Conservation (phyloP, 768 basidiomycete genomes). For the Tylopilus vinaceipallidus region DNA sequence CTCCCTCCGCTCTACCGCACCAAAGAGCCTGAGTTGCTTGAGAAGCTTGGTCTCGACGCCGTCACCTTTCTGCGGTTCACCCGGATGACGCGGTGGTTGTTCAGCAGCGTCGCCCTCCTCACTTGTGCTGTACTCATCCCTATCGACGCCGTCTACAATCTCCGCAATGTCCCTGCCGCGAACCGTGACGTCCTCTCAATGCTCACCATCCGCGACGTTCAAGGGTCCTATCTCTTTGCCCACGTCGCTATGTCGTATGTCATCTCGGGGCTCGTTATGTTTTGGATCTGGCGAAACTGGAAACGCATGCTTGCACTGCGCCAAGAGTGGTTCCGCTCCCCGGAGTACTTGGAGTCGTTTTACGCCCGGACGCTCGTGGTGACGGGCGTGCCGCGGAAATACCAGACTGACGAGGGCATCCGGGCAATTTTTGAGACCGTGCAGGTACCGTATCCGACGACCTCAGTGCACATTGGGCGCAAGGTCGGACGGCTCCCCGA, state of each 20-base stretch:
- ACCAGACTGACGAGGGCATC: conserved; percentile 84
- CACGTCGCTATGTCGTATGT: conserved; percentile 84
- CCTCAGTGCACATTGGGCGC: conserved; percentile 85
- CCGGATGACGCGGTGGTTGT: conserved; percentile 77
- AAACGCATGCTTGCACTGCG: conserved; percentile 75
- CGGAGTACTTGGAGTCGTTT: conserved; percentile 86
- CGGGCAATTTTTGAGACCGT: conserved; percentile 68
- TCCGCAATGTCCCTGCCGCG: conserved; percentile 52
- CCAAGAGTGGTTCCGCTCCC: conserved; percentile 83
- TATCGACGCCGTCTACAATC: conserved; percentile 82
- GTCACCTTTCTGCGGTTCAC: conserved; percentile 91
- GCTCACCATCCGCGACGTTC: conserved; percentile 84
- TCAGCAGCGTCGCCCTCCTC: conserved; percentile 59
- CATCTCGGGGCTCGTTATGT: conserved; percentile 73
- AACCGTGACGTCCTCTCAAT: conserved; percentile 67
- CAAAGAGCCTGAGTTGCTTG: conserved; percentile 85
- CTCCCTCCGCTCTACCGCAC: conserved; percentile 79
- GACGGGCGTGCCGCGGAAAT: conserved; percentile 72
- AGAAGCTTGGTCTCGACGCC: conserved; percentile 90
- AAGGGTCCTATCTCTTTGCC: conserved; percentile 69
- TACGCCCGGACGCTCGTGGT: conserved; percentile 91
- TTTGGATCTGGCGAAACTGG: conserved; percentile 75
- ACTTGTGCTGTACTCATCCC: conserved; percentile 78
- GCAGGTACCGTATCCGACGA: conserved; percentile 86
- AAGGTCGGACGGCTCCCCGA: conserved; percentile 87